A percentile compares a stretch with the other conserved stretches of the same genome.
phyloP scores from a whole-genome alignment of 2,329 filamentous ascomycete species.

The Rhynchosporium secalis region DNA sequence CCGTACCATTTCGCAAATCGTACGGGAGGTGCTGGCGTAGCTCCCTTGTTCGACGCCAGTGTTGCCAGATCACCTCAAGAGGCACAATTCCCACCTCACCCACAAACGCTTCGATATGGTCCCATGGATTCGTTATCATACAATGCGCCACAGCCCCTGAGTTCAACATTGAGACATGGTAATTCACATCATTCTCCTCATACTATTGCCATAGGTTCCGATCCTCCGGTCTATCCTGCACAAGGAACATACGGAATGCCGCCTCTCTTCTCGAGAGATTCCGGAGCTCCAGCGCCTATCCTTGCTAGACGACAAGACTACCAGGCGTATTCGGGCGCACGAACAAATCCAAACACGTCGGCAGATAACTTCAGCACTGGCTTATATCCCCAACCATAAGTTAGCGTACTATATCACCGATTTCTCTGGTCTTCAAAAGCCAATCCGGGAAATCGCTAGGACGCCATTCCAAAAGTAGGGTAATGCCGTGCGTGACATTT shows the following conservation, averaged over 20 bases:
- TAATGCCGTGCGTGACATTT: neutral
- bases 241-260: neutral
- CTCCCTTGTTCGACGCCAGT: slow-evolving; percentile 5
- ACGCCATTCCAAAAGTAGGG: neutral
- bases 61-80: slow-evolving; percentile 6
- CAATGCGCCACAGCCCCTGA: neutral
- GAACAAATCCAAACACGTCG: slow-evolving; percentile 11
- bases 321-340: neutral
- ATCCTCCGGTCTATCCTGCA: neutral
- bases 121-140: neutral
- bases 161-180: neutral
- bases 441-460: neutral
- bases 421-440: neutral
- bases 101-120: neutral
- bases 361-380: slow-evolving; percentile 6
- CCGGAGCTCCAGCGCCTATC: neutral
- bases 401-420: neutral
- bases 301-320: neutral
- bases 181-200: neutral
- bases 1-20: neutral
- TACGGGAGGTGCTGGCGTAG: neutral
- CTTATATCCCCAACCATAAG: slow-evolving; percentile 4
- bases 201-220: neutral
- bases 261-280: neutral
- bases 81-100: slow-evolving; percentile 5